Evolutionary conservation across 139 green algal genomes (phyloP).

Genomic region (Chara braunii): DNA sequence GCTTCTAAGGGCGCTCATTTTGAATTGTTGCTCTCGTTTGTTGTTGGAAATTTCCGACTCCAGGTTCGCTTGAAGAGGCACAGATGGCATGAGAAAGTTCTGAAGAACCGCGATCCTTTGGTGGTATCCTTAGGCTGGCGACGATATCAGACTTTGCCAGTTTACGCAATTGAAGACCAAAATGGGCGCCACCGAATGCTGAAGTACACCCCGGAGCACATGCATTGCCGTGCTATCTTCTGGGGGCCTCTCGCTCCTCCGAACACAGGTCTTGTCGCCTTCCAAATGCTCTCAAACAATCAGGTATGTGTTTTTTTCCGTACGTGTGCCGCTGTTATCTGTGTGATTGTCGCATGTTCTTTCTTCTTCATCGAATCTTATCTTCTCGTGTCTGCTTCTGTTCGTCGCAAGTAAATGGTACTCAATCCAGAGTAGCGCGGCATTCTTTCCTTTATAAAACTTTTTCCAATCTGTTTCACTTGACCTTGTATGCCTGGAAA

Average conservation of each 20-base stretch:
- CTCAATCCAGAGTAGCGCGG: no score
- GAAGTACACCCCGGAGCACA: conserved; percentile 98
- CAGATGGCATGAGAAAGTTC: conserved; percentile 65
- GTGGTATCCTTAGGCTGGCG: conserved; percentile 86
- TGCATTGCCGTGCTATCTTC: conserved; percentile 83
- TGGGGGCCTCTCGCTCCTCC: conserved; percentile 67
- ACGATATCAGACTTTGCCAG: conserved; percentile 81
- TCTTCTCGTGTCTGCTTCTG: no score
- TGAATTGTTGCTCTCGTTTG: background rate
- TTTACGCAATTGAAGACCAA: conserved; percentile 81
- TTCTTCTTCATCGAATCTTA: no score
- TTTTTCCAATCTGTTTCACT: no score
- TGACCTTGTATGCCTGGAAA: no score
- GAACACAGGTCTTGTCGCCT: conserved; percentile 65
- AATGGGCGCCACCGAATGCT: conserved; percentile 79
- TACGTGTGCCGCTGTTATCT: no score
- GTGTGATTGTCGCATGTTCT: no score
- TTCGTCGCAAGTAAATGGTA: no score
- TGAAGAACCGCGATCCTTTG: conserved; percentile 92
- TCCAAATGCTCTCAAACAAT: conserved; percentile 42
- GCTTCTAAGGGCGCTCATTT: no score
- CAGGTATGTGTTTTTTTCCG: no score
- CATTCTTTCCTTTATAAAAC: no score
- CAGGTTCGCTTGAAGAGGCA: conserved; percentile 66
- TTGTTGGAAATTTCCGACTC: conserved; percentile 39